phyloP scores from a whole-genome alignment of 208 protist genomes.

The Crithidia acanthocephali region DNA sequence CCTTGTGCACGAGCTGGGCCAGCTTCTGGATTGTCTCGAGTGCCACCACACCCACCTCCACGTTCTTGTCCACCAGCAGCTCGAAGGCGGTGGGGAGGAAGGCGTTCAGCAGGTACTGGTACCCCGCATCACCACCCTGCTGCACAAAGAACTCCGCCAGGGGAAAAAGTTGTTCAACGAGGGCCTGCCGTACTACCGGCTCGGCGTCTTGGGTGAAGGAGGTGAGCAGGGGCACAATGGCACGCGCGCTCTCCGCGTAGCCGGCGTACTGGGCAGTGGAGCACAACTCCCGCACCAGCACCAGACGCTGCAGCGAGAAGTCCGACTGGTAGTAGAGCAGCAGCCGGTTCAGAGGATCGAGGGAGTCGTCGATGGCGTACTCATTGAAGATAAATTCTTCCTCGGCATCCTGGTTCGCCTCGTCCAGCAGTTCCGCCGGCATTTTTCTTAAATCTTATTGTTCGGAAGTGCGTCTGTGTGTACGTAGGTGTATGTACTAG shows the following conservation, averaged over 20 bases:
- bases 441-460: constrained; percentile 14
- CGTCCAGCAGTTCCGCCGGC: constrained; percentile 53
- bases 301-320: constrained; percentile 90
- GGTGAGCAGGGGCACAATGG: constrained; percentile 86
- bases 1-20: constrained; percentile 75
- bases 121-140: constrained; percentile 78
- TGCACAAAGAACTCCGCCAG: constrained; percentile 83
- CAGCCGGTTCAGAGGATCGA: constrained; percentile 87
- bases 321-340: constrained; percentile 90
- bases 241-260: constrained; percentile 76
- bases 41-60: constrained; percentile 89
- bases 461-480: too few relatives aligned
- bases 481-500: too few relatives aligned
- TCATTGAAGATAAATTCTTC: constrained; percentile 95
- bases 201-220: constrained; percentile 91
- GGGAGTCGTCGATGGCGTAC: constrained; percentile 93
- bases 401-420: constrained; percentile 58
- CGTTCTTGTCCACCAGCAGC: constrained; percentile 95
- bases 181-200: constrained; percentile 90
- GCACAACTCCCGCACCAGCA: constrained; percentile 85
- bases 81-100: constrained; percentile 94
- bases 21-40: constrained; percentile 86
- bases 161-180: constrained; percentile 90
- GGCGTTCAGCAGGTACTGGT: constrained; percentile 81
- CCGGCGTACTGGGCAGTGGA: constrained; percentile 85